These are phyloP conservation scores for Jamesozyma spencerorum DNA, from an alignment of 805 yeast species.

Conservation along the genomic window DNA sequence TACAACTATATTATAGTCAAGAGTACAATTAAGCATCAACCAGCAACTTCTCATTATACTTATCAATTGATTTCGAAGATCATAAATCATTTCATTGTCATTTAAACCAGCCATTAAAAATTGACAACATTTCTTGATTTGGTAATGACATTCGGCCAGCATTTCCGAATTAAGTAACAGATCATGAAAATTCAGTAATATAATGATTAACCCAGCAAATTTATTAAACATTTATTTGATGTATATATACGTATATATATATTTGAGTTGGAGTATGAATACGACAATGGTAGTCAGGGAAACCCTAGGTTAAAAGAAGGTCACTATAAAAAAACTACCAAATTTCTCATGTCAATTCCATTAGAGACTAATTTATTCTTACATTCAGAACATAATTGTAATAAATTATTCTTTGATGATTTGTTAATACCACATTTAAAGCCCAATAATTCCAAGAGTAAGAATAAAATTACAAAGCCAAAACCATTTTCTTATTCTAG, in stretches of 20 bases:
- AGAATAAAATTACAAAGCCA: background rate
- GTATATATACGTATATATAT: too few relatives aligned
- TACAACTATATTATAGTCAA: too few relatives aligned
- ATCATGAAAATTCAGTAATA: background rate
- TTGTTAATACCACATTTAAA: conserved; percentile 14
- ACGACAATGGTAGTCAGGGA: too few relatives aligned
- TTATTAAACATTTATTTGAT: background rate
- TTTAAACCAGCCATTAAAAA: conserved; percentile 1
- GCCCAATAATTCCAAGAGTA: too few relatives aligned
- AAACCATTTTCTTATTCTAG: conserved; percentile 3
- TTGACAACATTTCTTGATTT: background rate
- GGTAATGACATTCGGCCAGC: background rate
- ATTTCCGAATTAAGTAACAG: background rate
- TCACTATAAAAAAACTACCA: too few relatives aligned
- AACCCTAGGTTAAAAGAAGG: too few relatives aligned
- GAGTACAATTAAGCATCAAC: too few relatives aligned
- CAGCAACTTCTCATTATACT: too few relatives aligned
- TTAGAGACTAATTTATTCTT: background rate
- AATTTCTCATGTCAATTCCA: conserved; percentile 1
- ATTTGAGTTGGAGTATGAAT: too few relatives aligned
- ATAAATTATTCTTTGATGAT: conserved; percentile 15
- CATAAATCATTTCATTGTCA: too few relatives aligned
- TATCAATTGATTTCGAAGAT: too few relatives aligned
- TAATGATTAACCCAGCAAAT: background rate
- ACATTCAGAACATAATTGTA: background rate